Percentiles rank a stretch among this genome's conserved stretches.
phyloP scores from a whole-genome alignment of 2,329 filamentous ascomycete species.

The Trichoderma sp. region DNA sequence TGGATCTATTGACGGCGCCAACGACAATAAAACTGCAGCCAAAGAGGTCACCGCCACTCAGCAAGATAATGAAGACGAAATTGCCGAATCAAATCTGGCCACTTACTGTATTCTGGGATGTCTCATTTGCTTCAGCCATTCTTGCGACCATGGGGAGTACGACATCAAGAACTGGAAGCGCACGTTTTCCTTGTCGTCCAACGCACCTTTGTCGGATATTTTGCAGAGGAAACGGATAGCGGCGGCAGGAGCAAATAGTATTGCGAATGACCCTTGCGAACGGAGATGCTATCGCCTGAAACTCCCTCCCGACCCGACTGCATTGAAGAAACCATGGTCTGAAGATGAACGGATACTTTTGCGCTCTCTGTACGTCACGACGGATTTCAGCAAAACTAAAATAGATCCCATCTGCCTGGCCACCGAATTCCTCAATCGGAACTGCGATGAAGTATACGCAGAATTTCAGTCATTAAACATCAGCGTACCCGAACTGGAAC shows the following conservation, averaged over 20 bases:
- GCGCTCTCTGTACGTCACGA: slow-evolving; percentile 51
- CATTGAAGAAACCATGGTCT: slow-evolving; percentile 46
- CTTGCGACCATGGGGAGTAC: slow-evolving; percentile 65
- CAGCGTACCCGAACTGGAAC: slow-evolving; percentile 34
- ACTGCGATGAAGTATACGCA: slow-evolving; percentile 56
- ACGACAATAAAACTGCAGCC: slow-evolving; percentile 58
- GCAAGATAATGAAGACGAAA: slow-evolving; percentile 44
- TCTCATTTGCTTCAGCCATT: slow-evolving; percentile 62
- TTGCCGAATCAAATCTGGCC: slow-evolving; percentile 54
- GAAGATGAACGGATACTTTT: slow-evolving; percentile 55
- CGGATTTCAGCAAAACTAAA: slow-evolving; percentile 46
- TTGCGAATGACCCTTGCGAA: slow-evolving; percentile 39
- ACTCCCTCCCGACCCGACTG: slow-evolving; percentile 33
- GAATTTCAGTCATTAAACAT: slow-evolving; percentile 38
- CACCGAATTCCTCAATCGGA: slow-evolving; percentile 54
- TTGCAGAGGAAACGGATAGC: slow-evolving; percentile 37
- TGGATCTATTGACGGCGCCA: slow-evolving; percentile 56
- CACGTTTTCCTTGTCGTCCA: slow-evolving; percentile 53
- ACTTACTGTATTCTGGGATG: slow-evolving; percentile 62
- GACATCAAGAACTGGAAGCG: slow-evolving; percentile 57
- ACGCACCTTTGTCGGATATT: slow-evolving; percentile 40
- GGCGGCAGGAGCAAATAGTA: slow-evolving; percentile 9
- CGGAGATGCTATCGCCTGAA: slow-evolving; percentile 48
- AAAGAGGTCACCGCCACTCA: slow-evolving; percentile 47
- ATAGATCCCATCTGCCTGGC: slow-evolving; percentile 54